phyloP scores from a whole-genome alignment of 176 grass and related monocot genomes.

The Oryza longistaminata region DNA sequence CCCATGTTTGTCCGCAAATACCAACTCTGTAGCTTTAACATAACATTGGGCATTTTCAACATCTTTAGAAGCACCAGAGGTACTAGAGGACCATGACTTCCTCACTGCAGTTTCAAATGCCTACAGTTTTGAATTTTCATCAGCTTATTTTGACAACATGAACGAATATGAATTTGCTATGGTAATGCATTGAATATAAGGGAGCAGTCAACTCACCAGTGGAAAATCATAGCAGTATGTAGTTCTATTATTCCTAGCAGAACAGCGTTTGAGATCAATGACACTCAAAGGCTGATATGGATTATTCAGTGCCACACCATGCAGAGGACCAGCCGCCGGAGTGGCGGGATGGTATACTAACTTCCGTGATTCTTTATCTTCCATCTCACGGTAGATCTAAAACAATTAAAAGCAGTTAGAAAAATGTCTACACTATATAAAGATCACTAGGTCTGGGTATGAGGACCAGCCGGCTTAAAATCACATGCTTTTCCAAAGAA shows the following conservation, averaged over 20 bases:
- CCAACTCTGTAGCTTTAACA: constrained; percentile 75
- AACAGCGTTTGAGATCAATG: constrained; percentile 83
- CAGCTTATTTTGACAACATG: constrained; percentile 19
- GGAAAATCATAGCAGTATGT: constrained; percentile 99
- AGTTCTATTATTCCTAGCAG: constrained; percentile 84
- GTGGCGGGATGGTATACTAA: constrained; percentile 70
- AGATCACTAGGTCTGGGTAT: background rate
- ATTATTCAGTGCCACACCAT: constrained; percentile 68
- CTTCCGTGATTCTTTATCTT: constrained; percentile 66
- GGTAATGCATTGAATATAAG: background rate
- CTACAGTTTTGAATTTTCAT: constrained; percentile 41
- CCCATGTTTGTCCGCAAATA: constrained; percentile 68
- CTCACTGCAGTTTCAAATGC: constrained; percentile 90
- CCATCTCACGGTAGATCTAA: constrained; percentile 85
- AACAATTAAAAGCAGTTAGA: constrained; percentile 22
- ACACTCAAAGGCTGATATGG: constrained; percentile 66
- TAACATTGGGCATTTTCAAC: constrained; percentile 42
- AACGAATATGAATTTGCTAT: background rate
- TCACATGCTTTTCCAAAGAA: background rate
- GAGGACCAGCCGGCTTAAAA: background rate
- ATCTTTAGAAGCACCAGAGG: constrained; percentile 26
- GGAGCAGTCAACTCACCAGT: constrained; percentile 58
- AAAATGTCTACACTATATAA: background rate
- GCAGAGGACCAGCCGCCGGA: constrained; percentile 51
- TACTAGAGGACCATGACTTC: constrained; percentile 53